These are phyloP conservation scores for Trichophyton simii DNA, from an alignment of 2,329 filamentous ascomycete species.

Conservation along the genomic window DNA sequence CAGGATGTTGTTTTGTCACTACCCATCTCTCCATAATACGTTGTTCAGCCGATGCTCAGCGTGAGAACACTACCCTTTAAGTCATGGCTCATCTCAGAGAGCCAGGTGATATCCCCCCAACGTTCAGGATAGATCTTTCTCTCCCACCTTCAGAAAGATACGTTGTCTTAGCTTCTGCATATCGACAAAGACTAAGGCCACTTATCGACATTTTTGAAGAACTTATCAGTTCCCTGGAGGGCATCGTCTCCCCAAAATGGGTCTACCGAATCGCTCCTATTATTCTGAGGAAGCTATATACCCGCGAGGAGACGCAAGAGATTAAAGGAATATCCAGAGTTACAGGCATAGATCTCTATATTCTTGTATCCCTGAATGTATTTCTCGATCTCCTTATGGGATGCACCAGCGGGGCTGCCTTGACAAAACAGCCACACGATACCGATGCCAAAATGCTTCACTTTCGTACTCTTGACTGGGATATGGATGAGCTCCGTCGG, in stretches of 20 bases:
- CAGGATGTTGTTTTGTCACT: background rate
- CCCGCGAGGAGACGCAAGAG: slow-evolving; percentile 47
- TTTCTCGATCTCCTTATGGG: slow-evolving; percentile 52
- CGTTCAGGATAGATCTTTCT: slow-evolving; percentile 43
- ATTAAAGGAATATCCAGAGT: slow-evolving; percentile 44
- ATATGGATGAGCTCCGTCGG: slow-evolving; percentile 39
- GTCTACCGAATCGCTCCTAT: slow-evolving; percentile 33
- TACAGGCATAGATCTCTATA: slow-evolving; percentile 43
- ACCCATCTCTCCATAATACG: no score
- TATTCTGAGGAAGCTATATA: slow-evolving; percentile 40
- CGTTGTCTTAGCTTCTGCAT: slow-evolving; percentile 35
- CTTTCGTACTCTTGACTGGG: slow-evolving; percentile 41
- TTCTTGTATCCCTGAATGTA: slow-evolving; percentile 51
- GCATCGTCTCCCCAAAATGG: slow-evolving; percentile 17
- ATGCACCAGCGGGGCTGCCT: slow-evolving; percentile 47
- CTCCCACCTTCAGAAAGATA: slow-evolving; percentile 43
- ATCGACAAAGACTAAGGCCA: slow-evolving; percentile 32
- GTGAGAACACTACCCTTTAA: background rate
- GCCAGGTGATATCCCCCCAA: slow-evolving; percentile 19
- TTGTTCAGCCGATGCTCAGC: background rate
- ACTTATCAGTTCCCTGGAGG: slow-evolving; percentile 28
- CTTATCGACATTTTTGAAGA: slow-evolving; percentile 42
- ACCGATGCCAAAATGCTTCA: slow-evolving; percentile 22
- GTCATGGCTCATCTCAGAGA: background rate
- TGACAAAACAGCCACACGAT: slow-evolving; percentile 13